Base-by-base conservation (phyloP, 148 eudicot genomes). In the Hydrangea macrophylla region DNA sequence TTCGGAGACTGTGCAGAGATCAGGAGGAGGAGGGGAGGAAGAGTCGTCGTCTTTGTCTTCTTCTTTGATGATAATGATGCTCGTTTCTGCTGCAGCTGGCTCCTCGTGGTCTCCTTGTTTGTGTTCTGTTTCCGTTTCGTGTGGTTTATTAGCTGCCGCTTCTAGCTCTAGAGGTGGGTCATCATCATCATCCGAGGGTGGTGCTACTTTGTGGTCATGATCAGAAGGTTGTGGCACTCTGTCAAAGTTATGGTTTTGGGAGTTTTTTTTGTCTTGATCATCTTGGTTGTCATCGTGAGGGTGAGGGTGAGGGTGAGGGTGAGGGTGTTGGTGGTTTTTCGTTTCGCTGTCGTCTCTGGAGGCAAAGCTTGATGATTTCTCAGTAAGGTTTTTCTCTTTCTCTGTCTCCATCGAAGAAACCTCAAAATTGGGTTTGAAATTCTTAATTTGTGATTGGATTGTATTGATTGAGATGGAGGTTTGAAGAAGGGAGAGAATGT, bases 391-490 rank as follows among this genome's bases (percentile, higher is more conserved):
- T 59, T 65, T 65, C n/a, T 76, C 76, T 33, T 69, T 76, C 20
- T 70, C 78, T 1, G 63, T 11, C 32, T 81, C 84, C 81, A 77
- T 77, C 37, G 56, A 25, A 17, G 50, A 6, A 20, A n/a, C n/a
- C n/a, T n/a, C n/a, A n/a, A n/a, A 48, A 15, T 48, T 20, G 26
- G 15, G 25, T 6, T 40, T 10, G 22, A 35, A 13, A 11, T 7
- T 17, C 13, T 18, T 24, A 42, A 0, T 7, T 65, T 32, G 44
- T 32, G 31, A 9, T 31, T 50, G 32, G 17, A 23, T 20, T 4
- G 24, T 5, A 9, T 25, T 15, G 23, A 50, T 10, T 15, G 3
- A 36, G 2, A 36, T 8, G 7, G 8, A 23, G 12, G 36, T 26
- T 27, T 15, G n/a, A 26, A 12, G 36, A 58, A 17, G 18, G 48